Evolutionary conservation across 2,329 filamentous ascomycete genomes (phyloP), one percentile per base, ranked within the genome.

Genomic region (Ceratocystis huliohia): DNA sequence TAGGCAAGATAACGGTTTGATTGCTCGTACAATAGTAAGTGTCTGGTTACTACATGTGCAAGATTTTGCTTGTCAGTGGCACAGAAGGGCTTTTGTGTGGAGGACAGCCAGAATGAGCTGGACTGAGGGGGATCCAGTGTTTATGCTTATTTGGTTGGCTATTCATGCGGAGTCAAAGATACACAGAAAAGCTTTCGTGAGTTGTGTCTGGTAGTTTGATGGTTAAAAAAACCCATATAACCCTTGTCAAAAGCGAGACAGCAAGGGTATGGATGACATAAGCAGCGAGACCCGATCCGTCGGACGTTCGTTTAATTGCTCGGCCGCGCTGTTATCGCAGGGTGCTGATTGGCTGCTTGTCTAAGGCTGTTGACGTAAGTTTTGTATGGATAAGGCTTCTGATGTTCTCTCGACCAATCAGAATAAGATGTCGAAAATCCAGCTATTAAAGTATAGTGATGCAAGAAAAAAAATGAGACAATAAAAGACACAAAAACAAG

Each of bases 291-390:
- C 10, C 22, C 48, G 13, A 30, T 33, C 4, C 3, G 10, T 13
- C 48, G n/a, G n/a, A 22, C n/a, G 22, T 22, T 22, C 25, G 20
- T 56, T 56, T 30, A 25, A n/a, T 13, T 30, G 25, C 53, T 57
- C 53, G 53, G 53, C 53, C 53, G 53, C 30, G 46, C 25, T 41
- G 48, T 64, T 64, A 64, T 64, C 63, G 63, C 46, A 57, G 63
- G 4, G 30, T n/a, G 30, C 63, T 57, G 15, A 64, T 64, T 64
- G 63, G 63, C 63, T 44, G 30, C 1, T 30, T 22, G 10, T 6
- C 33, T 2, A 20, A 25, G 4, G 25, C 50, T 2, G 28, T 30
- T 30, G 53, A 57, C 22, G 53, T 28, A 57, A 28, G 15, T 53
- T 57, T 57, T 57, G 48, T 20, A 13, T 50, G 48, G 13, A 13